Evolutionary conservation across 139 green algal genomes (phyloP).

Genomic region (Chlamydomonas sp.): DNA sequence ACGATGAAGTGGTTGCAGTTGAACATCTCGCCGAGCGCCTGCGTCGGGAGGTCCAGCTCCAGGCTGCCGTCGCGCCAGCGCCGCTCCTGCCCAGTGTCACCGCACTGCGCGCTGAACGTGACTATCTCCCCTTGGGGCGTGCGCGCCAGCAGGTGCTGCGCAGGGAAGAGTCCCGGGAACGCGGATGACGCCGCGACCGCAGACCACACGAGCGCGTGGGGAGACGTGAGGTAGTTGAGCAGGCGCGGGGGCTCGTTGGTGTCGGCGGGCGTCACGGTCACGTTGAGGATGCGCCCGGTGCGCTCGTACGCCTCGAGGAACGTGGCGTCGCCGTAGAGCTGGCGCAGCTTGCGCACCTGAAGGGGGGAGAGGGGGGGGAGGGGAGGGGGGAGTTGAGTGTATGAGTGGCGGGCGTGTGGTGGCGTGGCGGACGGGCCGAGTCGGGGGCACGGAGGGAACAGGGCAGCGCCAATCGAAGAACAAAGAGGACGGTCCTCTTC

Average conservation of each 20-base stretch:
- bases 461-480: too few relatives aligned
- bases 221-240: slow-evolving; percentile 89
- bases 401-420: too few relatives aligned
- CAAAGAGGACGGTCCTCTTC: too few relatives aligned
- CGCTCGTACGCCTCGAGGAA: slow-evolving; percentile 84
- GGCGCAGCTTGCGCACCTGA: slow-evolving; percentile 53
- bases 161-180: slow-evolving; percentile 76
- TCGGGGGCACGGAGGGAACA: too few relatives aligned
- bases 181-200: slow-evolving; percentile 78
- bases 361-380: too few relatives aligned
- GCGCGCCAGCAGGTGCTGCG: slow-evolving; percentile 65
- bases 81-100: slow-evolving; percentile 23
- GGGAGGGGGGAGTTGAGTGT: too few relatives aligned
- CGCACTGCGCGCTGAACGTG: background rate
- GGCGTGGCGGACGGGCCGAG: too few relatives aligned
- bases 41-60: slow-evolving; percentile 61
- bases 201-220: slow-evolving; percentile 75
- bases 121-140: slow-evolving; percentile 16
- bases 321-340: slow-evolving; percentile 76
- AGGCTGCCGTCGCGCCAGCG: slow-evolving; percentile 72
- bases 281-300: slow-evolving; percentile 88
- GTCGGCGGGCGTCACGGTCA: slow-evolving; percentile 72
- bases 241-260: slow-evolving; percentile 81
- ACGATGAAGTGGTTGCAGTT: slow-evolving; percentile 93
- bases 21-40: slow-evolving; percentile 81